Base-by-base conservation (phyloP, 1,284 basidiomycete genomes). In the Ustilago shanxiensis region DNA sequence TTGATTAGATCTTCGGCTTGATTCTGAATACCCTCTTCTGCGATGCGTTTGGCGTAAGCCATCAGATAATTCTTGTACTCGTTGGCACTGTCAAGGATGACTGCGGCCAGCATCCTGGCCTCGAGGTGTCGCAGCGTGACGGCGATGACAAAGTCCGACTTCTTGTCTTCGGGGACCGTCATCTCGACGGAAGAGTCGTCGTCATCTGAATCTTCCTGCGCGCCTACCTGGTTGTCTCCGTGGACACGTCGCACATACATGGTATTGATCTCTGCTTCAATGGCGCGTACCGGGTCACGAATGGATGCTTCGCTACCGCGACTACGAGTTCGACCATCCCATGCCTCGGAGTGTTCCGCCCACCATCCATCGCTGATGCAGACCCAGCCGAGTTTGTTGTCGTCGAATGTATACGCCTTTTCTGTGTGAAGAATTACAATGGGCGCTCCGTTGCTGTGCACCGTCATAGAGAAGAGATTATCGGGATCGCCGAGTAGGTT, bases 381-480 rank as follows among this genome's bases (percentile, higher is more conserved):
- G 1, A 80, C 73, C 60, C 81, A 79, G 20, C 79, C 67, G 2
- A 68, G 60, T 52, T 79, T 81, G 20, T 60, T 63, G 24, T 74
- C 57, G 69, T 85, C 83, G 49, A 83, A 68, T 2, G 82, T 80
- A 50, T 78, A 79, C 0, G 76, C 83, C 70, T 78, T 75, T 41
- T 85, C 80, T 41, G 61, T 68, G 39, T 65, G 63, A 14, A 82
- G 53, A n/a, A 83, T 62, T 13, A 82, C 51, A 26, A 84, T 90
- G 90, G 65, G 90, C 26, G 75, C 66, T 13, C 84, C 83, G 37
- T 85, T 85, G 39, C 70, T 58, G 54, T 83, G 81, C 20, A 85
- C 64, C 24, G 69, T 56, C 49, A 81, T 68, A 4, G 70, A 62
- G 22, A 73, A 65, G 2, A 83, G 64, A 18, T 74, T 76, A 52